phyloP scores from a whole-genome alignment of 1,284 basidiomycete species.

The Leccinum angustisporum region DNA sequence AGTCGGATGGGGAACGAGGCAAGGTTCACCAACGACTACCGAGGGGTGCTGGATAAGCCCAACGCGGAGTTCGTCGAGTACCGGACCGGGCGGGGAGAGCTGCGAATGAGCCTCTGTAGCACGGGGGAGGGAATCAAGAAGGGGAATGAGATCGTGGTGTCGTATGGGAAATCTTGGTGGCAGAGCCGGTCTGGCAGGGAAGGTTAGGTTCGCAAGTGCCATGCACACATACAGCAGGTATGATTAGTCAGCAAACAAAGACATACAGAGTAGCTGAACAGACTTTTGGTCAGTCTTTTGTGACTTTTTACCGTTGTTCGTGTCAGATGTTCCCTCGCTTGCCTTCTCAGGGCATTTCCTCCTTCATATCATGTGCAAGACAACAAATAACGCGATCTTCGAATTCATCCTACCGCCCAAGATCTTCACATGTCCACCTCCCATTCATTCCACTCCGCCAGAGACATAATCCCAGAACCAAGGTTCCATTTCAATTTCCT shows the following conservation, averaged over 20 bases:
- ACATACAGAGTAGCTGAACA: slow-evolving; percentile 11
- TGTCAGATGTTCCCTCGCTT: slow-evolving; percentile 45
- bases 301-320: background rate
- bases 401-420: slow-evolving; percentile 36
- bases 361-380: slow-evolving; percentile 53
- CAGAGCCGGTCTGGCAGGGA: slow-evolving; percentile 37
- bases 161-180: slow-evolving; percentile 96
- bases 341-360: slow-evolving; percentile 50
- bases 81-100: slow-evolving; percentile 55
- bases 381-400: slow-evolving; percentile 40
- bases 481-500: slow-evolving; percentile 24
- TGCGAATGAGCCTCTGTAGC: slow-evolving; percentile 78
- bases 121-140: slow-evolving; percentile 63
- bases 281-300: background rate
- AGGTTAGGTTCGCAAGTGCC: background rate
- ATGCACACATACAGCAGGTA: background rate
- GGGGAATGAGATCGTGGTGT: slow-evolving; percentile 85
- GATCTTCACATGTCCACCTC: slow-evolving; percentile 33
- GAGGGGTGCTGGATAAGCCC: slow-evolving; percentile 65
- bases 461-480: slow-evolving; percentile 19
- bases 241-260: slow-evolving; percentile 28
- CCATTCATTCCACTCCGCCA: slow-evolving; percentile 14
- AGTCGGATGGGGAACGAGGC: slow-evolving; percentile 78
- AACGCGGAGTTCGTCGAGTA: slow-evolving; percentile 76
- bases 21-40: slow-evolving; percentile 86